phyloP scores from a whole-genome alignment of 768 basidiomycete species.

The Suillus bovinus region DNA sequence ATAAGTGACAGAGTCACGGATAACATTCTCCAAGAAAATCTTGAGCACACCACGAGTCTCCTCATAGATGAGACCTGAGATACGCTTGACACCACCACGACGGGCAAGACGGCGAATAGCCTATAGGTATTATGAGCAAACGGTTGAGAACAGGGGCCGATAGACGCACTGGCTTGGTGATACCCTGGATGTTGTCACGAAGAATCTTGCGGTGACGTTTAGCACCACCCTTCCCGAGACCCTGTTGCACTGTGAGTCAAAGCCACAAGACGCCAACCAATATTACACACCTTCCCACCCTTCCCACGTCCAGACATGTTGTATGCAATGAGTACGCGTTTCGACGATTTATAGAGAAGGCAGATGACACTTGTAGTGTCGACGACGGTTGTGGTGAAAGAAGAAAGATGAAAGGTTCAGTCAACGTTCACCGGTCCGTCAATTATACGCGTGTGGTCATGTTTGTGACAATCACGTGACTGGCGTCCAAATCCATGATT shows the following conservation, averaged over 20 bases:
- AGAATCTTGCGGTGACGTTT: conserved; percentile 50
- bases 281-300: conserved; percentile 50
- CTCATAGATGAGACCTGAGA: conserved; percentile 86
- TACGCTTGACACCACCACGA: conserved; percentile 93
- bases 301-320: conserved; percentile 50
- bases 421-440: not conserved
- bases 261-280: conserved; percentile 4
- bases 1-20: conserved; percentile 91
- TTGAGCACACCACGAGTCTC: conserved; percentile 94
- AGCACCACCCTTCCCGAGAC: conserved; percentile 56
- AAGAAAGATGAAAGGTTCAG: not conserved
- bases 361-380: not conserved
- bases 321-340: conserved; percentile 15
- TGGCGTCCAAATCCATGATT: too few relatives aligned
- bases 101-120: conserved; percentile 83
- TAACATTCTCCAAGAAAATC: conserved; percentile 86
- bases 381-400: not conserved
- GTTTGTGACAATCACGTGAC: not conserved
- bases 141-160: conserved; percentile 21
- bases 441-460: conserved; percentile 6
- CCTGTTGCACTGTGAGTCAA: conserved; percentile 12
- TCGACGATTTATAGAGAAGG: conserved; percentile 18
- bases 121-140: conserved; percentile 63
- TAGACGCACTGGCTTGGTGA: conserved; percentile 46
- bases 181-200: conserved; percentile 51